phyloP scores from a whole-genome alignment of 176 grass and related monocot genomes.

The Olyra latifolia region DNA sequence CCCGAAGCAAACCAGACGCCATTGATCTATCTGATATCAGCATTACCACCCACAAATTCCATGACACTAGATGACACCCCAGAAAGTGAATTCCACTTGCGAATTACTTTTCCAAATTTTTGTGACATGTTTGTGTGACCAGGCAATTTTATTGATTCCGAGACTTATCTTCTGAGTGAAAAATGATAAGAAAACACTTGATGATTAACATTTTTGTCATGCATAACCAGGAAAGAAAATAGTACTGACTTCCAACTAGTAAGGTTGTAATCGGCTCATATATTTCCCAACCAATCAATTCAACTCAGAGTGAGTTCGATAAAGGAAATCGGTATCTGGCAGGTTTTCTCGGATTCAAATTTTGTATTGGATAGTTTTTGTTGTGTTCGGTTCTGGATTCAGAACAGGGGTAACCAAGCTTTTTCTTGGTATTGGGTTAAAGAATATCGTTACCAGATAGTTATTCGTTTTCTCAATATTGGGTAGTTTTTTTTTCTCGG shows the following conservation, averaged over 20 bases:
- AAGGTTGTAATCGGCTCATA: too few species aligned
- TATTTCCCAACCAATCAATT: too few species aligned
- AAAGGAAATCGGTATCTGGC: too few species aligned
- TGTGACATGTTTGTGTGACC: slow-evolving; percentile 9
- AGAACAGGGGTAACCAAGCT: too few species aligned
- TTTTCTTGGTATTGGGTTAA: too few species aligned
- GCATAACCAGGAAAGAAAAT: neutral
- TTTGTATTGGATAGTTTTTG: too few species aligned
- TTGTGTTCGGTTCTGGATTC: too few species aligned
- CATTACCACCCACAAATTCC: neutral
- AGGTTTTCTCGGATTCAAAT: too few species aligned
- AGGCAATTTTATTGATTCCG: neutral
- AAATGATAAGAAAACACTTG: neutral
- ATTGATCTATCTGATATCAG: slow-evolving; percentile 28
- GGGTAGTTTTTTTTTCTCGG: too few species aligned
- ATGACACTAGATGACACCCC: neutral
- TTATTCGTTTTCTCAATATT: too few species aligned
- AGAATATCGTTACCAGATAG: too few species aligned
- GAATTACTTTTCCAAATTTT: neutral
- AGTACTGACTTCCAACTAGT: neutral
- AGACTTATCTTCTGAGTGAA: neutral
- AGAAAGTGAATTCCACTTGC: slow-evolving; percentile 1
- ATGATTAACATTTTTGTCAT: slow-evolving; percentile 9
- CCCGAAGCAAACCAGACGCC: neutral
- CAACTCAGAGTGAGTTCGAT: too few species aligned